Base-by-base conservation (phyloP, 2,329 filamentous ascomycete species). In the Colletotrichum graminicola region DNA sequence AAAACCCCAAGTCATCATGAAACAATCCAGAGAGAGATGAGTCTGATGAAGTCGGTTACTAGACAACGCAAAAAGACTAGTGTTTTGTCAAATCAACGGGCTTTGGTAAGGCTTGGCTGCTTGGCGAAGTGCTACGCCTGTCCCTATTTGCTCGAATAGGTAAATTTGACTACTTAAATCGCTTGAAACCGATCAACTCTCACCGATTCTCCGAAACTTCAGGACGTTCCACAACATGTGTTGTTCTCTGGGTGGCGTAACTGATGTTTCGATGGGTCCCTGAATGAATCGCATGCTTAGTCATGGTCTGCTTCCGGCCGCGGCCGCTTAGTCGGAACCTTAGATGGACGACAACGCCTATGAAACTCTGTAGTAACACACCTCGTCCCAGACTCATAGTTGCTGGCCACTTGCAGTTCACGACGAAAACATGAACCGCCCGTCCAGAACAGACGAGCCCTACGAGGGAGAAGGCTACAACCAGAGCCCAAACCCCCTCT, bases 401-500 rank as follows among this genome's bases (percentile, higher is more conserved):
- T 21, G 16, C 18, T 18, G 18, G 10, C 16, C 3, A 23, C 4
- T 26, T 5, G 5, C 32, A 23, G 26, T 5, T 6, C 14, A 21
- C 39, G 32, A n/a, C 26, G 26, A 16, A 59, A 62, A 8, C 43
- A 74, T 74, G 73, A 74, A 74, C 67, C 72, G 71, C n/a, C 72
- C 73, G 5, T 73, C 73, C n/a, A 59, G 71, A 56, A 74, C 73
- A 23, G 67, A 74, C n/a, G 73, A 74, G 55, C 73, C 73, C 23
- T 70, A 69, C 43, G 63, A 73, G 32, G 73, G 65, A 12, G 79
- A 79, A 41, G 78, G 76, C 60, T 85, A 80, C 75, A 87, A 87
- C 73, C 85, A 87, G 76, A 86, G 79, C 71, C 85, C 85, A 3
- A 79, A 81, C 73, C 79, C 80, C 5, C 77, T 87, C 32, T 82